These are phyloP conservation scores for Globisporangium acanthophoron DNA, from an alignment of 352 stramenopile species.

Conservation along the genomic window DNA sequence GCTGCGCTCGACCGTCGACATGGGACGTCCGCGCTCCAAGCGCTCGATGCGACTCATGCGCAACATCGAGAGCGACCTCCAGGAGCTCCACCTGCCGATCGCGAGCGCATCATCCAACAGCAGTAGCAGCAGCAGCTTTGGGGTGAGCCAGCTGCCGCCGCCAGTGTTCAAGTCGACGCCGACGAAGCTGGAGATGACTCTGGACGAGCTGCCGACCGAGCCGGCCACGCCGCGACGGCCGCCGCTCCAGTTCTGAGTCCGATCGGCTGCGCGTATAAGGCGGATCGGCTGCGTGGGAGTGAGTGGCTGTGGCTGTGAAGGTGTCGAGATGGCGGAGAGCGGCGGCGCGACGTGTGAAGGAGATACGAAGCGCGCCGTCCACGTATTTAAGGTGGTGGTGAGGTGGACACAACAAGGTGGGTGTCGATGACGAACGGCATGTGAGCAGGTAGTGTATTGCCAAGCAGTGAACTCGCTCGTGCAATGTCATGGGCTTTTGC, in stretches of 20 bases:
- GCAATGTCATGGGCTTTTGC: neutral
- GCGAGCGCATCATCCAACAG: neutral
- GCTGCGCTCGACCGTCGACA: conserved; percentile 70
- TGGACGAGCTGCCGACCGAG: conserved; percentile 2
- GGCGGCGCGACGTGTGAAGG: neutral
- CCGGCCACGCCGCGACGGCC: neutral
- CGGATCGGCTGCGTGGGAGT: too few species aligned
- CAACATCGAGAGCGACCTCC: conserved; percentile 53
- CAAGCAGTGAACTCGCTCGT: neutral
- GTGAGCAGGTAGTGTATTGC: neutral
- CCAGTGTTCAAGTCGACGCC: conserved; percentile 3
- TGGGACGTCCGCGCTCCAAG: conserved; percentile 68
- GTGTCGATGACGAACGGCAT: neutral
- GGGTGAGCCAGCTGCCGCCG: neutral
- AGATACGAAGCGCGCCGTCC: neutral
- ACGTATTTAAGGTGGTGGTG: conserved; percentile 12
- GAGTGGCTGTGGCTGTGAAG: too few species aligned
- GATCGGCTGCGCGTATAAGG: neutral
- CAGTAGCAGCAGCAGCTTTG: neutral
- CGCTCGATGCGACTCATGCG: conserved; percentile 38
- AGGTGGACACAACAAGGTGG: neutral
- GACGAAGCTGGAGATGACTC: conserved; percentile 3
- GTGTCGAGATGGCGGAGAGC: too few species aligned
- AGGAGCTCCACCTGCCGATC: conserved; percentile 16
- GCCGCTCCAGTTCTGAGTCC: conserved; percentile 5